A percentile compares a stretch with the other conserved stretches of the same genome.
These are phyloP conservation scores for Hymenochaete sp. DNA, from an alignment of 1,284 basidiomycete species.

Conservation along the genomic window DNA sequence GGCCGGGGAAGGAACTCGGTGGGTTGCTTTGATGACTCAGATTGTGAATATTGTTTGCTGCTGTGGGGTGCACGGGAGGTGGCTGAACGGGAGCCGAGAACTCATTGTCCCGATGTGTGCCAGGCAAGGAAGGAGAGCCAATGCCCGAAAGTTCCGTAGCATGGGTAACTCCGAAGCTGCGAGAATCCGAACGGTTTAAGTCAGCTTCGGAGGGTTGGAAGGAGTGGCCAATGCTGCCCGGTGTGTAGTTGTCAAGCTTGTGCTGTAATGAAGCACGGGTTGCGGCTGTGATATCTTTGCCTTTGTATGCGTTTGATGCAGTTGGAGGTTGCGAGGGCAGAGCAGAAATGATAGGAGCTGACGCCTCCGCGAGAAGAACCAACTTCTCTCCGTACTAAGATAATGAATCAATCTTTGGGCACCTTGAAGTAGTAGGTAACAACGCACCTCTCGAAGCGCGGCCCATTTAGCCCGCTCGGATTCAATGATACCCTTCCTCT, in stretches of 20 bases:
- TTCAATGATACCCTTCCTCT: slow-evolving; percentile 63
- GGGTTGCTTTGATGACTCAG: slow-evolving; percentile 19
- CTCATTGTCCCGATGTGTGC: background rate
- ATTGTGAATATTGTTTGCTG: too few relatives aligned
- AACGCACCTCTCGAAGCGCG: slow-evolving; percentile 60
- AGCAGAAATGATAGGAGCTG: slow-evolving; percentile 45
- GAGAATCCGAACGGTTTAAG: slow-evolving; percentile 59
- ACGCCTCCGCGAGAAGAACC: slow-evolving; percentile 60
- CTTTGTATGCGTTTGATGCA: slow-evolving; percentile 44
- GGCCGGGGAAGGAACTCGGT: background rate
- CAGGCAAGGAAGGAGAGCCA: slow-evolving; percentile 31
- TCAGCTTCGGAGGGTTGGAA: slow-evolving; percentile 39
- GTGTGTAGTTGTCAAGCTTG: slow-evolving; percentile 65
- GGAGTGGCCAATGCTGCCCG: slow-evolving; percentile 49
- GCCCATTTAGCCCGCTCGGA: slow-evolving; percentile 69
- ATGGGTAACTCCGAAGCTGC: slow-evolving; percentile 74
- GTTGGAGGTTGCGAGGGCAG: slow-evolving; percentile 59
- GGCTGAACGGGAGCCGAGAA: slow-evolving; percentile 12
- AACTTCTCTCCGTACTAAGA: slow-evolving; percentile 68
- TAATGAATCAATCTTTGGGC: background rate
- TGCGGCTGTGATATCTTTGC: slow-evolving; percentile 51
- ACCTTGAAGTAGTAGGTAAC: background rate
- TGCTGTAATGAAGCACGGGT: slow-evolving; percentile 66
- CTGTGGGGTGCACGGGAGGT: slow-evolving; percentile 1
- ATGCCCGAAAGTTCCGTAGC: slow-evolving; percentile 60